A percentile compares a stretch with the other conserved stretches of the same genome.
Evolutionary conservation across 495 filamentous ascomycete genomes (phyloP).

Genomic region (Pseudevernia furfuracea): DNA sequence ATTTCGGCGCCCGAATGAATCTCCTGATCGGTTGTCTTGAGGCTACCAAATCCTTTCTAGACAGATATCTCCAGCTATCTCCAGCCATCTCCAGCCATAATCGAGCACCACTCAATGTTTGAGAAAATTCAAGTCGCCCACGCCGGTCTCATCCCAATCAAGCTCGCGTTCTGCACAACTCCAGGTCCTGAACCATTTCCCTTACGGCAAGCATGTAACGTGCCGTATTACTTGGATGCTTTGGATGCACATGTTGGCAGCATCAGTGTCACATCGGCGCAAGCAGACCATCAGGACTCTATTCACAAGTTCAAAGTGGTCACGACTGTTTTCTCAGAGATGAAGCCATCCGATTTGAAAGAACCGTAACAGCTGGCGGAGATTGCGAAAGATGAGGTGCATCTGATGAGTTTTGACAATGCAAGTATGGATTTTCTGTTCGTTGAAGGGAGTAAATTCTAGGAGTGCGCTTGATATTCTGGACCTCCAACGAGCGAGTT

Average conservation of each 20-base stretch:
- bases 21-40: constrained; percentile 16
- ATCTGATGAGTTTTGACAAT: not conserved
- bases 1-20: not conserved
- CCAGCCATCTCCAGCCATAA: not conserved
- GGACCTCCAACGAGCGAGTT: not conserved
- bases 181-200: not conserved
- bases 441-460: not conserved
- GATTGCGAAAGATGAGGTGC: not conserved
- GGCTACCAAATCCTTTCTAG: constrained; percentile 9
- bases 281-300: not conserved
- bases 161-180: constrained; percentile 1
- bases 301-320: not conserved
- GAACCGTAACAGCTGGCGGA: not conserved
- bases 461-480: not conserved
- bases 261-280: not conserved
- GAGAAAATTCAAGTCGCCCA: constrained; percentile 5
- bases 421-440: not conserved
- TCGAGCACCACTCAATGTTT: not conserved
- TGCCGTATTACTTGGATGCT: not conserved
- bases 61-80: constrained; percentile 6
- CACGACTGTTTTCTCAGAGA: not conserved
- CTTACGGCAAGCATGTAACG: constrained; percentile 1
- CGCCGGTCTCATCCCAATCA: constrained; percentile 1
- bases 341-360: not conserved
- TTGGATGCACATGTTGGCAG: not conserved